Conservation (phyloP, 2,329 filamentous ascomycete genomes). For the Elsinoe fawcettii region DNA sequence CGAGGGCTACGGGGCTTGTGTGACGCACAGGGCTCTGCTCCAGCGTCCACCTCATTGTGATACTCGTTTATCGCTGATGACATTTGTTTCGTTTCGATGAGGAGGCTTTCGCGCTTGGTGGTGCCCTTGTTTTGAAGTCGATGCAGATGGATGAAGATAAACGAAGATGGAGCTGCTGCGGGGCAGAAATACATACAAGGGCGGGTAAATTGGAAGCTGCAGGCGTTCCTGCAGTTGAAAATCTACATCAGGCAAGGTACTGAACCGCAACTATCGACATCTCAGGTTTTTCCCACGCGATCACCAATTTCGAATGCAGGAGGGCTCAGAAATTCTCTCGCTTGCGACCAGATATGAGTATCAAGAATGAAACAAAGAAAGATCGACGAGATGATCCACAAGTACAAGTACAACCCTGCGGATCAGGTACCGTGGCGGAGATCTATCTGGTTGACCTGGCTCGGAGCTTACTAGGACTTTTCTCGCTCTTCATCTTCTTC, state of each 20-base stretch:
- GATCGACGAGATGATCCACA: not conserved
- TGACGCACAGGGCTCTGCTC: not conserved
- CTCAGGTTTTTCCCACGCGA: not conserved
- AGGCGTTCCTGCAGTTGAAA: not conserved
- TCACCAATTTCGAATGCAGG: not conserved
- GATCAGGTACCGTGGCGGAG: not conserved
- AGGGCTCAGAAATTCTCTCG: not conserved
- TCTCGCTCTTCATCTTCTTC: not conserved
- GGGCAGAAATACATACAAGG: too few relatives aligned
- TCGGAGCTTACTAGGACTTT: conserved; percentile 5
- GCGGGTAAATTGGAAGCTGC: not conserved
- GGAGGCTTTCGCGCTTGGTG: too few relatives aligned
- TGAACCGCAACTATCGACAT: not conserved
- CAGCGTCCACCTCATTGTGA: too few relatives aligned
- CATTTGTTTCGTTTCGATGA: too few relatives aligned
- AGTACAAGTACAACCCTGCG: not conserved
- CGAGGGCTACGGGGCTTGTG: not conserved
- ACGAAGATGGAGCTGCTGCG: not conserved
- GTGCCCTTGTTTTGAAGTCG: too few relatives aligned
- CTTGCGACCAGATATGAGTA: not conserved
- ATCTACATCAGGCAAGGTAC: too few relatives aligned
- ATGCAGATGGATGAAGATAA: not conserved
- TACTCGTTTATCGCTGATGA: too few relatives aligned
- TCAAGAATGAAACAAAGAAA: not conserved
- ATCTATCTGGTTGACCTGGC: not conserved